These are phyloP conservation scores for Pseudocercospora fuligena DNA, from an alignment of 2,329 filamentous ascomycete species.

Conservation along the genomic window DNA sequence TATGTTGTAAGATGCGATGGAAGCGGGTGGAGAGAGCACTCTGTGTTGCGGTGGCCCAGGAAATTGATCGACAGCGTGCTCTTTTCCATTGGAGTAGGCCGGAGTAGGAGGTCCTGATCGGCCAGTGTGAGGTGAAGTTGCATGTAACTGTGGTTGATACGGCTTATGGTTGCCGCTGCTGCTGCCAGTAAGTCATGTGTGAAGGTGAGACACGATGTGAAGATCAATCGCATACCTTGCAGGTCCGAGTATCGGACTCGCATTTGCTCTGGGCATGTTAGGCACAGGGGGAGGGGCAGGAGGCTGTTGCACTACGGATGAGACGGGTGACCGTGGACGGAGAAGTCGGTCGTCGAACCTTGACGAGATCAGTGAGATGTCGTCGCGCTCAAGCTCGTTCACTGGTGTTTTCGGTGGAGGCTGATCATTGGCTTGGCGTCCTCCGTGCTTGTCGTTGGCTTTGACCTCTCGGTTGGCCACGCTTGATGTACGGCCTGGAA, in stretches of 20 bases:
- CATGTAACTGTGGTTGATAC: not conserved
- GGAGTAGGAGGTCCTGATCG: conserved; percentile 13
- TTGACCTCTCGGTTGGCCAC: not conserved
- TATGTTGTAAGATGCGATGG: conserved; percentile 9
- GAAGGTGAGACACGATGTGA: not conserved
- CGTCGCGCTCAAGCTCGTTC: not conserved
- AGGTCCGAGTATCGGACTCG: conserved; percentile 12
- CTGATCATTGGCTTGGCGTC: not conserved
- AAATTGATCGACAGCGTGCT: not conserved
- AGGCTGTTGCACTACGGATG: not conserved
- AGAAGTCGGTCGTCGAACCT: conserved; percentile 9
- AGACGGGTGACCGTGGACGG: not conserved
- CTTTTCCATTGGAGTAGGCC: conserved; percentile 6
- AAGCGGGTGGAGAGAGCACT: conserved; percentile 11
- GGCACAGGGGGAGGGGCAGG: not conserved
- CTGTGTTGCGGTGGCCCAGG: not conserved
- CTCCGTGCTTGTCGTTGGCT: not conserved
- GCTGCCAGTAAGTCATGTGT: not conserved
- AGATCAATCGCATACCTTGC: not conserved
- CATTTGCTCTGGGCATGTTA: not conserved
- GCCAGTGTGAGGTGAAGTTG: not conserved
- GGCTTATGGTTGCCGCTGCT: not conserved
- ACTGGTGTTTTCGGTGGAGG: not conserved
- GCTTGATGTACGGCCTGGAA: conserved; percentile 24
- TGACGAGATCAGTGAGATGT: not conserved